phyloP scores from a whole-genome alignment of 805 yeast species.

The Candida sonorensis region DNA sequence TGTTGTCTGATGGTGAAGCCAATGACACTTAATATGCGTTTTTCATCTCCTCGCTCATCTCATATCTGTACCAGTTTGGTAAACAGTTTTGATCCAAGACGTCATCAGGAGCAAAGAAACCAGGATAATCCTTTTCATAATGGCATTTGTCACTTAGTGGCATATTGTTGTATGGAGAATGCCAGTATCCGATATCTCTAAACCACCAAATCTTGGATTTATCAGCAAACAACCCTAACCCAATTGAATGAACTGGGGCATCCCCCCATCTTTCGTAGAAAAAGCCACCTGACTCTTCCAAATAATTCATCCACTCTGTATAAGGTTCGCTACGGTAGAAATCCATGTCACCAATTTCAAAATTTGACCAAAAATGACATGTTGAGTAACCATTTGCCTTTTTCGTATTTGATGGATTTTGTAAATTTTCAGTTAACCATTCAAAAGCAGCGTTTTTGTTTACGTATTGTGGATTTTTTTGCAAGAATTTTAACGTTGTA shows the following conservation, averaged over 20 bases:
- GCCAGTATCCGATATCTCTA: conserved; percentile 43
- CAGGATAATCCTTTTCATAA: conserved; percentile 11
- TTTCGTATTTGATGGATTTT: conserved; percentile 39
- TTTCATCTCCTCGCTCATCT: conserved; percentile 7
- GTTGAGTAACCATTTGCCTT: conserved; percentile 54
- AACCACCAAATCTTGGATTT: conserved; percentile 42
- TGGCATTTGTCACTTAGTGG: conserved; percentile 27
- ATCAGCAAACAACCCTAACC: conserved; percentile 40
- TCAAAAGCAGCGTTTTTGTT: conserved; percentile 56
- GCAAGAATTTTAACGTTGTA: conserved; percentile 55
- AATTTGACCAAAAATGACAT: conserved; percentile 85
- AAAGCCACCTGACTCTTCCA: conserved; percentile 71
- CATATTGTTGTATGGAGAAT: conserved; percentile 40
- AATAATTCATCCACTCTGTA: conserved; percentile 51
- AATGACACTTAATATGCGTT: neutral
- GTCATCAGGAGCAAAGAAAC: conserved; percentile 19
- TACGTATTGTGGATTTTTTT: conserved; percentile 49
- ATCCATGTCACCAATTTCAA: conserved; percentile 70
- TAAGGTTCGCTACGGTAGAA: conserved; percentile 71
- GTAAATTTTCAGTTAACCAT: conserved; percentile 69
- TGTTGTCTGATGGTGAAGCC: no score
- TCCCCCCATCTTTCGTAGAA: conserved; percentile 67
- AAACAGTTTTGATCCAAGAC: conserved; percentile 60
- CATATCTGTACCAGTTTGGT: conserved; percentile 53
- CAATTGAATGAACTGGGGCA: conserved; percentile 46